A percentile compares a stretch with the other conserved stretches of the same genome.
phyloP scores from a whole-genome alignment of 192 early-diverging fungal species.

The Podila verticillata region DNA sequence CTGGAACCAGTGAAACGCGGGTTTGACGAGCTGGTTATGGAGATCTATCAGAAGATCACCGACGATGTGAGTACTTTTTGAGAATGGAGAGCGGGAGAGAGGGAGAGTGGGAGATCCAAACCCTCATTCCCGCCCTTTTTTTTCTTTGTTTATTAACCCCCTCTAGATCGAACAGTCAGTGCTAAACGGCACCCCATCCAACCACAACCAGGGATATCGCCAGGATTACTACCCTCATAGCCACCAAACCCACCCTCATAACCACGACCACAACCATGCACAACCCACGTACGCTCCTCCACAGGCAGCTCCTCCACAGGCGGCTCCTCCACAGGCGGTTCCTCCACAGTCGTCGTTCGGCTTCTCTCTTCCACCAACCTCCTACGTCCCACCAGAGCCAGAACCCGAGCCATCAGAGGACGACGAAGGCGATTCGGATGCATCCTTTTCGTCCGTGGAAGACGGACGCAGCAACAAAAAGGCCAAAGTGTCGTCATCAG shows the following conservation, averaged over 20 bases:
- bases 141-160: neutral
- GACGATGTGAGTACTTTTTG: constrained; percentile 21
- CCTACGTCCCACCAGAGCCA: constrained; percentile 33
- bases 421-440: constrained; percentile 2
- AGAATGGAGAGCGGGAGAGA: no score
- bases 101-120: no score
- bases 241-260: neutral
- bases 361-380: constrained; percentile 48
- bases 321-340: constrained; percentile 1
- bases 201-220: constrained; percentile 5
- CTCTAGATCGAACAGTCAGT: constrained; percentile 2
- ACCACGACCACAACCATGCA: neutral
- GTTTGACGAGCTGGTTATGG: constrained; percentile 53
- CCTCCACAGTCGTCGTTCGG: constrained; percentile 11
- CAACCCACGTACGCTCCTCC: neutral
- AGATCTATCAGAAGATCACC: constrained; percentile 43
- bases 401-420: constrained; percentile 18
- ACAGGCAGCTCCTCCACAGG: neutral
- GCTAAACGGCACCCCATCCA: neutral
- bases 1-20: constrained; percentile 31
- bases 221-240: neutral
- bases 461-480: constrained; percentile 13
- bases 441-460: constrained; percentile 10
- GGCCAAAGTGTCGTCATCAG: constrained; percentile 20
- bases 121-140: neutral